Evolutionary conservation across 2,329 filamentous ascomycete genomes (phyloP).

Genomic region (Cryphonectria japonica): DNA sequence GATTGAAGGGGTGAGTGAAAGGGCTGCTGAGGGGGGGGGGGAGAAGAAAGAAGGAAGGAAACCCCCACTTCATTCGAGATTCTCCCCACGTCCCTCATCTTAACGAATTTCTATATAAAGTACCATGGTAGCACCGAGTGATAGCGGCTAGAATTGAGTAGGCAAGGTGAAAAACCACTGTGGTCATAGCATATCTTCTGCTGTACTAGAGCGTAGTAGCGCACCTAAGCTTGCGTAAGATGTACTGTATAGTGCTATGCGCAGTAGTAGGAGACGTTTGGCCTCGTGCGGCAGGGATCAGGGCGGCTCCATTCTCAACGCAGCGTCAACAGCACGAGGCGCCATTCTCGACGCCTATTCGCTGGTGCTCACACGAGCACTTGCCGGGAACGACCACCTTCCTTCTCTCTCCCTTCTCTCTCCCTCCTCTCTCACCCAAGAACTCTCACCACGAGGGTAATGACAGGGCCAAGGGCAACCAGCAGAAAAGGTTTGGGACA

Average conservation of each 20-base stretch:
- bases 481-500: neutral
- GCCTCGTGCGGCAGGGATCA: slow-evolving; percentile 2
- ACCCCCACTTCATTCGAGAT: neutral
- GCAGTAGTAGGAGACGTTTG: neutral
- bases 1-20: neutral
- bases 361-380: slow-evolving; percentile 28
- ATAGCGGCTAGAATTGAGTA: neutral
- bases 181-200: neutral
- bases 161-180: neutral
- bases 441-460: neutral
- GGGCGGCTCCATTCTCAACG: slow-evolving; percentile 10
- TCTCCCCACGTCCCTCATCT: neutral
- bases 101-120: neutral
- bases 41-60: neutral
- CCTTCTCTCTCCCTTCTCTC: neutral
- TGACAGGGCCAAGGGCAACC: neutral
- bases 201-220: neutral
- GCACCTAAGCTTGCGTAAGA: no score
- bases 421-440: neutral
- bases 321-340: slow-evolving; percentile 26
- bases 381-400: slow-evolving; percentile 15
- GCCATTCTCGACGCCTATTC: slow-evolving; percentile 21
- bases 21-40: neutral
- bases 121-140: neutral
- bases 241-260: neutral